Conservation (phyloP, 208 protist species). For the Lotmaria passim region DNA sequence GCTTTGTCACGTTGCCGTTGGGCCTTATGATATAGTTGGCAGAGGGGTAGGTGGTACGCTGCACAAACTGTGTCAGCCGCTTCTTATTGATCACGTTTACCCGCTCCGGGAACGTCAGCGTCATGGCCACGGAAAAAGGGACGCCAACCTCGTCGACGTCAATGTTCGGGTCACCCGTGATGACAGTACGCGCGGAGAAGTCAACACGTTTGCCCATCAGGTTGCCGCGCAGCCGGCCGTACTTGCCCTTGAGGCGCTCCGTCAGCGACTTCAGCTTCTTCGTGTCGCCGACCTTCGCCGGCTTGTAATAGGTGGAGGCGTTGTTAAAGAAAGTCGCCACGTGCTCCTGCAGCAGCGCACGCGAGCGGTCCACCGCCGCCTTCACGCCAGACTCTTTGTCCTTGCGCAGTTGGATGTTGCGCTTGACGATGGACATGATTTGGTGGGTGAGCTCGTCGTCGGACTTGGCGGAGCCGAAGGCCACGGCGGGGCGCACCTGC, state of each 20-base stretch:
- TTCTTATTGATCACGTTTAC: slow-evolving; percentile 99
- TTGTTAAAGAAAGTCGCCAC: slow-evolving; percentile 98
- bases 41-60: slow-evolving; percentile 94
- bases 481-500: slow-evolving; percentile 97
- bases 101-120: slow-evolving; percentile 99
- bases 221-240: slow-evolving; percentile 98
- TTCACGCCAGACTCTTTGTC: slow-evolving; percentile 89
- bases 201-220: slow-evolving; percentile 99
- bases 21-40: slow-evolving; percentile 95
- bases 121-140: slow-evolving; percentile 97
- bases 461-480: slow-evolving; percentile 81
- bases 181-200: slow-evolving; percentile 99
- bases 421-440: slow-evolving; percentile 97
- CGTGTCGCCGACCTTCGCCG: slow-evolving; percentile 85
- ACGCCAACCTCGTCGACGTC: slow-evolving; percentile 99
- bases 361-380: slow-evolving; percentile 87
- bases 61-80: slow-evolving; percentile 94
- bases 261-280: slow-evolving; percentile 98
- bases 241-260: slow-evolving; percentile 99
- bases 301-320: slow-evolving; percentile 94
- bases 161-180: slow-evolving; percentile 98
- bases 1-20: slow-evolving; percentile 92
- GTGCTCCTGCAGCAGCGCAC: slow-evolving; percentile 96
- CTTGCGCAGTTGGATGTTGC: slow-evolving; percentile 92
- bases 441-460: slow-evolving; percentile 99